Base-by-base conservation (phyloP, 2,329 filamentous ascomycete genomes). In the Xylaria sp. region DNA sequence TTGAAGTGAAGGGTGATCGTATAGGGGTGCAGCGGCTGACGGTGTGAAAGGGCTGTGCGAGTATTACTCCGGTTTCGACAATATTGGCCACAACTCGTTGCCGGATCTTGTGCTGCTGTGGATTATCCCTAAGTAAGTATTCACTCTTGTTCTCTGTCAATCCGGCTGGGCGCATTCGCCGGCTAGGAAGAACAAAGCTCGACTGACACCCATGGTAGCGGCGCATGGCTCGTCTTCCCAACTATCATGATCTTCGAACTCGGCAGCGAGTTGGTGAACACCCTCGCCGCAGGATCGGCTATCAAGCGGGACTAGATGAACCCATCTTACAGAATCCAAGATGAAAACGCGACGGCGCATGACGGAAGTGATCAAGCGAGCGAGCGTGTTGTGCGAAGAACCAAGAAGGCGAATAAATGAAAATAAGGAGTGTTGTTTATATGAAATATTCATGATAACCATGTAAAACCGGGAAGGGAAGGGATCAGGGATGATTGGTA, bases 31-130 rank as follows among this genome's bases (percentile, higher is more conserved):
- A 30, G 4, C 5, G 5, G 23, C 23, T 30, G 4, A 30, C 23
- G 23, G 23, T 30, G 23, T 13, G 11, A 16, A 46, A 84, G 82
- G 80, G 81, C 72, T 80, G 53, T 79, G 83, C 58, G 83, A 86
- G 67, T 81, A 80, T 63, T 84, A 75, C 67, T 81, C 80, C 4
- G 79, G 75, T 42, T 85, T 80, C 64, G 76, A 76, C 66, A 83
- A 83, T 67, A 82, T 85, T 58, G 80, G 81, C 48, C 83, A 86
- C 68, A 86, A 86, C 70, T 66, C 72, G 39, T 50, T 71, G 0
- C 51, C 65, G 11, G 73, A 78, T 51, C 71, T 85, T 37, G 57
- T 84, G 49, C 68, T 78, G 55, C 71, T 85, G 53, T 86, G 82
- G 82, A 78, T 84, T 56, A 78, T 85, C 19, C 64, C 64, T 34